Conservation (phyloP, 2,329 filamentous ascomycete species). For the Stemphylium vesicarium region DNA sequence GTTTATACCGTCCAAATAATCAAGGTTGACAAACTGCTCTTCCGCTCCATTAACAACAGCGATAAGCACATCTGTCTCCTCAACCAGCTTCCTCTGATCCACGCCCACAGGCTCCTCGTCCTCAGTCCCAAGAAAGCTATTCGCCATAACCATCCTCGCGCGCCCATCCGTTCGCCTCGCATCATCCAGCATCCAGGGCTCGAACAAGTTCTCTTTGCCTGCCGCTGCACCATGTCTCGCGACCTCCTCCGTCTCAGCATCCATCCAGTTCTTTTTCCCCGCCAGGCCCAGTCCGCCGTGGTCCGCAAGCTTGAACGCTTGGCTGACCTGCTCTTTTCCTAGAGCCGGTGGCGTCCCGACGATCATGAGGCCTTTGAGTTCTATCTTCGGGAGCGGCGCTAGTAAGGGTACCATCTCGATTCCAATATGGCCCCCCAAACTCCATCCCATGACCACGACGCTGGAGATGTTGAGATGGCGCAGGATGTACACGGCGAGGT, state of each 20-base stretch:
- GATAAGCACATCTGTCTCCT: slow-evolving; percentile 24
- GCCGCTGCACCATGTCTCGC: slow-evolving; percentile 19
- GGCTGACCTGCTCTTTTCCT: slow-evolving; percentile 23
- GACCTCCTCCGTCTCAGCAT: slow-evolving; percentile 25
- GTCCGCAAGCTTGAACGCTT: slow-evolving; percentile 20
- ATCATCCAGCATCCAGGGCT: slow-evolving; percentile 36
- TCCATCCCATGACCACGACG: slow-evolving; percentile 42
- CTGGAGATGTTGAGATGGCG: background rate
- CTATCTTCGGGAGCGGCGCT: background rate
- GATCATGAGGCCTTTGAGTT: slow-evolving; percentile 36
- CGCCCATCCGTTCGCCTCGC: slow-evolving; percentile 36
- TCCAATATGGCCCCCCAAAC: slow-evolving; percentile 41
- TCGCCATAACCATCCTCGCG: slow-evolving; percentile 34
- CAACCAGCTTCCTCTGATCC: slow-evolving; percentile 33
- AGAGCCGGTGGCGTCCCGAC: slow-evolving; percentile 36
- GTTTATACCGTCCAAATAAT: slow-evolving; percentile 36
- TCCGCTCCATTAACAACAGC: slow-evolving; percentile 40
- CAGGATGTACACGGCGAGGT: slow-evolving; percentile 38
- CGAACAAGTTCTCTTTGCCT: slow-evolving; percentile 17
- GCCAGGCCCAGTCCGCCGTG: slow-evolving; percentile 18
- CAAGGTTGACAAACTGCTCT: slow-evolving; percentile 42
- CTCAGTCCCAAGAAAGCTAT: slow-evolving; percentile 21
- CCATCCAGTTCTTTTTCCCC: slow-evolving; percentile 22
- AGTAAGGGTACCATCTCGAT: slow-evolving; percentile 40
- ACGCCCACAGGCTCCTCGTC: slow-evolving; percentile 2